Evolutionary conservation across 345 rosid genomes (phyloP), one percentile per base, ranked within the genome.

Genomic region (Sisymbrium irio): DNA sequence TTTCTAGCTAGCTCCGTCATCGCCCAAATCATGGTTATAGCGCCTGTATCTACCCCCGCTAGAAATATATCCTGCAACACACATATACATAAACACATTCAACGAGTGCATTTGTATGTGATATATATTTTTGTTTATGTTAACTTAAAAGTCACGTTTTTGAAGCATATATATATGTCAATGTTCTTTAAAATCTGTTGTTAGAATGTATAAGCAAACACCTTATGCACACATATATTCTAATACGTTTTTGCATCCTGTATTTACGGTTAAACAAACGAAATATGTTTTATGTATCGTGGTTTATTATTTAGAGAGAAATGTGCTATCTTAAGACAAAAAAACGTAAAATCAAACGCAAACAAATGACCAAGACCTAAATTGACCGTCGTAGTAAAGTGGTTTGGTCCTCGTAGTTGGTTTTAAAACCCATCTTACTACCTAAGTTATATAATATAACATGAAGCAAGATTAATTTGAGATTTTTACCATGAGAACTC

Each of bases 61-160:
- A 65, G 69, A 65, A 65, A 65, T 65, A 65, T 30, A 47, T 65
- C 41, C 69, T 65, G 69, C n/a, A n/a, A 32, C 35, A 28, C 22
- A 61, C 7, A 61, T 19, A 28, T 28, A 28, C 32, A 28, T 28
- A 28, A 28, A 28, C 32, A 28, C 32, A 28, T 22, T 22, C 25
- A 22, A 22, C 25, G 25, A 22, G 1, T 22, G 25, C n/a, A n/a
- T n/a, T n/a, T n/a, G 25, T 22, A 22, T 22, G 25, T 3, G 25
- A 22, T 22, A 22, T 22, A 22, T 22, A 22, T 22, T 22, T 22
- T 22, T 22, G 25, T 1, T 22, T 22, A 22, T 22, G 25, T 22
- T 22, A 22, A 22, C 25, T 22, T 22, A 22, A 22, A 22, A 22
- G 25, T 22, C 25, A 22, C 25, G 25, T 22, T 22, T 22, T 22